Conservation (phyloP, 2,329 filamentous ascomycete genomes). For the Colletotrichum costaricense region DNA sequence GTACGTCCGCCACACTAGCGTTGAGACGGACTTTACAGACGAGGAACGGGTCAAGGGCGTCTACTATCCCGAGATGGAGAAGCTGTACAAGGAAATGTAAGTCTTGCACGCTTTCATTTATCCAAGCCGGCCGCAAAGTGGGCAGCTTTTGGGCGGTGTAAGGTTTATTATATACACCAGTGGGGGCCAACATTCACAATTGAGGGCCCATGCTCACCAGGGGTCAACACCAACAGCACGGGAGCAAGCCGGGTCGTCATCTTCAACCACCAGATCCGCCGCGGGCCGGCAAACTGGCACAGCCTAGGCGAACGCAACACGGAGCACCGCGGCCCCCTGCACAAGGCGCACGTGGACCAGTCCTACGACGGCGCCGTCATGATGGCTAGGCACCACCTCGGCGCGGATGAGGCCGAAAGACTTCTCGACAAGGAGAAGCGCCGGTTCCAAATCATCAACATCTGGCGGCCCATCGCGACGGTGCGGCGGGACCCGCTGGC, state of each 20-base stretch:
- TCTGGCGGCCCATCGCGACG: slow-evolving; percentile 61
- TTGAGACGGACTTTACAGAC: slow-evolving; percentile 66
- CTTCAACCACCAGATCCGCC: slow-evolving; percentile 46
- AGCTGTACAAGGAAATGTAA: slow-evolving; percentile 37
- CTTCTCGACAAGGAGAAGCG: slow-evolving; percentile 10
- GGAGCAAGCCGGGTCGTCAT: slow-evolving; percentile 42
- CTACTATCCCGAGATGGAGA: slow-evolving; percentile 42
- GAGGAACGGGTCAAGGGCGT: slow-evolving; percentile 60
- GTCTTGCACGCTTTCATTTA: slow-evolving; percentile 1
- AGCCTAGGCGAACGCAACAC: slow-evolving; percentile 71
- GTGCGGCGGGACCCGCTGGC: slow-evolving; percentile 56
- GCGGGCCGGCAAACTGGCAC: slow-evolving; percentile 60
- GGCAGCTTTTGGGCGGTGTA: slow-evolving; percentile 19
- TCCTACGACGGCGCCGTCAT: slow-evolving; percentile 42
- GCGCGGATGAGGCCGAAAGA: slow-evolving; percentile 23
- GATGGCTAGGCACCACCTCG: slow-evolving; percentile 37
- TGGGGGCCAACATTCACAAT: slow-evolving; percentile 20
- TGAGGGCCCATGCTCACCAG: slow-evolving; percentile 29
- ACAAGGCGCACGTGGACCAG: slow-evolving; percentile 60
- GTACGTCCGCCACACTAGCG: slow-evolving; percentile 60
- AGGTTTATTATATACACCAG: slow-evolving; percentile 12
- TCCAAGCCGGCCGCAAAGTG: slow-evolving; percentile 1
- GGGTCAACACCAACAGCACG: slow-evolving; percentile 37
- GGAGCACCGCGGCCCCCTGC: slow-evolving; percentile 64
- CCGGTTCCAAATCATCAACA: slow-evolving; percentile 40